phyloP scores from a whole-genome alignment of 2,329 filamentous ascomycete species.

The Dactylellina drechsleri region DNA sequence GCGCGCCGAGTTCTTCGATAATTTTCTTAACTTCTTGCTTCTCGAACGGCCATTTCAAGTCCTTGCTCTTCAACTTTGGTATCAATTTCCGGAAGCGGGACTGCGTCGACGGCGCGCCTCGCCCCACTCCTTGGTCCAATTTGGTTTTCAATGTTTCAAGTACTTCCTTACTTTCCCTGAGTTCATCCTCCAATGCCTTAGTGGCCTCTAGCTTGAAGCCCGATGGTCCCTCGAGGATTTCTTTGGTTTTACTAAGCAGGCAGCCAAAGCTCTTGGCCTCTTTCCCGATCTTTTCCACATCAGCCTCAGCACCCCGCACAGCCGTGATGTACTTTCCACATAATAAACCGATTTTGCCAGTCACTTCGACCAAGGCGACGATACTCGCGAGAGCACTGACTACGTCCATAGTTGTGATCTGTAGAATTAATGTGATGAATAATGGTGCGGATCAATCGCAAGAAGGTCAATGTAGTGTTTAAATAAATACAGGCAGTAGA shows the following conservation, averaged over 20 bases:
- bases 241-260: slow-evolving; percentile 7
- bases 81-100: background rate
- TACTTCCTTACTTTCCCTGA: background rate
- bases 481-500: too few relatives aligned
- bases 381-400: slow-evolving; percentile 36
- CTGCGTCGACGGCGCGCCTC: background rate
- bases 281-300: slow-evolving; percentile 7
- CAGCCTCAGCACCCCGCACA: slow-evolving; percentile 21
- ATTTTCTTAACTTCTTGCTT: slow-evolving; percentile 11
- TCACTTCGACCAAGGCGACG: slow-evolving; percentile 30
- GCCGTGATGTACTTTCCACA: slow-evolving; percentile 32
- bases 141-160: background rate
- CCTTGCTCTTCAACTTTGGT: background rate
- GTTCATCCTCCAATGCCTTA: background rate
- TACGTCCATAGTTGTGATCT: background rate
- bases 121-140: slow-evolving; percentile 9
- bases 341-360: slow-evolving; percentile 23
- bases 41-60: slow-evolving; percentile 15
- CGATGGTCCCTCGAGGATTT: slow-evolving; percentile 1
- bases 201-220: slow-evolving; percentile 10
- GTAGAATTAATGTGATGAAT: too few relatives aligned
- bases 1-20: background rate
- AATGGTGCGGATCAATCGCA: too few relatives aligned
- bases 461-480: too few relatives aligned
- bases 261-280: slow-evolving; percentile 1